Evolutionary conservation across 345 rosid genomes (phyloP).

Genomic region (Linum trigynum): DNA sequence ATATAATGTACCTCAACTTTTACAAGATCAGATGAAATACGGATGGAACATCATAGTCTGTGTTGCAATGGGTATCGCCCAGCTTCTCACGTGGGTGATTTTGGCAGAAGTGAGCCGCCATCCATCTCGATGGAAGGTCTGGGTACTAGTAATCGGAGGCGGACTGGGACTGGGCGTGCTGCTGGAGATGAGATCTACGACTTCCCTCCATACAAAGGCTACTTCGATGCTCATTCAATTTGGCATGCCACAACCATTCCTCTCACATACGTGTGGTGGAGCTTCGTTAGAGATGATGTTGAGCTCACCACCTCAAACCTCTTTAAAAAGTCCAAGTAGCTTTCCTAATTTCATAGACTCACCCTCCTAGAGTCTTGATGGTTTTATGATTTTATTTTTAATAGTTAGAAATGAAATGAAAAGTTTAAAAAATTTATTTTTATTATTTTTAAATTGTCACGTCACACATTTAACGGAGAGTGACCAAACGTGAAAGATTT

Average conservation of each 20-base stretch:
- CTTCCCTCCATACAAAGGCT: constrained; percentile 64
- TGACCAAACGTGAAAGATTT: no score
- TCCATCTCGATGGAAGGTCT: constrained; percentile 72
- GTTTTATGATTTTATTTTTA: no score
- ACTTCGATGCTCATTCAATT: constrained; percentile 63
- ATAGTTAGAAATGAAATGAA: no score
- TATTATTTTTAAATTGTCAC: no score
- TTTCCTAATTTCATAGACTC: not conserved
- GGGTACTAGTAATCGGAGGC: constrained; percentile 45
- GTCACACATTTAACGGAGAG: no score
- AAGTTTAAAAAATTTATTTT: no score
- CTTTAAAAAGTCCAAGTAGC: constrained; percentile 28
- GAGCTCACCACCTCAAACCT: constrained; percentile 52
- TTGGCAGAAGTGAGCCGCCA: constrained; percentile 64
- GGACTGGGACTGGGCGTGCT: constrained; percentile 44
- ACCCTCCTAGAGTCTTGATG: no score
- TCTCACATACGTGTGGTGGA: constrained; percentile 50
- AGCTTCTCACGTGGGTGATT: constrained; percentile 66
- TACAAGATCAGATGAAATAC: not conserved
- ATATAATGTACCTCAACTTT: not conserved
- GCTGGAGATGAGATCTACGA: constrained; percentile 51
- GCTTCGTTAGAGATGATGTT: constrained; percentile 32
- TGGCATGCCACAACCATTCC: constrained; percentile 66
- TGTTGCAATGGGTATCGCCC: constrained; percentile 44
- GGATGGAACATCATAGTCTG: constrained; percentile 62